Percentiles rank a stretch among this genome's conserved stretches.
Evolutionary conservation across 2,329 filamentous ascomycete genomes (phyloP).

Genomic region (Clonostachys sp.): DNA sequence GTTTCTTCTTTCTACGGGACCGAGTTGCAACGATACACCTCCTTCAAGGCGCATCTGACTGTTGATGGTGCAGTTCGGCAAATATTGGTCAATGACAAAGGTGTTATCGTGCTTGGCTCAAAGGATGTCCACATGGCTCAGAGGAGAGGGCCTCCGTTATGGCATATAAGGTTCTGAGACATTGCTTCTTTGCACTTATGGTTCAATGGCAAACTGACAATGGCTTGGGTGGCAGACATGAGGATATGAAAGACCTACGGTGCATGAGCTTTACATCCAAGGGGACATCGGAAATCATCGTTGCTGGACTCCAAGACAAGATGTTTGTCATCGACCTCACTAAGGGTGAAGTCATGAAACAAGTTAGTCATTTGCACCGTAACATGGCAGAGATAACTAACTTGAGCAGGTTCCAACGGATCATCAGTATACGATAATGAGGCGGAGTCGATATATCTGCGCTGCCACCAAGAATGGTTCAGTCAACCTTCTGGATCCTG

Average conservation of each 20-base stretch:
- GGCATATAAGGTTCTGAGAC: conserved; percentile 70
- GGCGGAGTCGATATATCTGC: conserved; percentile 84
- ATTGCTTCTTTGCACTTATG: not conserved
- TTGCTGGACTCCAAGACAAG: conserved; percentile 77
- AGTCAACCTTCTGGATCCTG: conserved; percentile 81
- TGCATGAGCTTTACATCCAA: conserved; percentile 97
- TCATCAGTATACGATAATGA: conserved; percentile 86
- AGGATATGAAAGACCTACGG: conserved; percentile 78
- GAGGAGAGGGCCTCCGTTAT: conserved; percentile 76
- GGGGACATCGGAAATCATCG: conserved; percentile 75
- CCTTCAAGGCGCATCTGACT: conserved; percentile 73
- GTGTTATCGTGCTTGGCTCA: conserved; percentile 79
- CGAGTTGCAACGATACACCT: conserved; percentile 85
- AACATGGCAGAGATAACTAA: not conserved
- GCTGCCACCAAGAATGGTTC: conserved; percentile 79
- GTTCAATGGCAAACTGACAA: not conserved
- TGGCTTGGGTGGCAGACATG: conserved; percentile 38
- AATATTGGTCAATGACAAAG: conserved; percentile 85
- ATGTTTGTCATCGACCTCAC: conserved; percentile 75
- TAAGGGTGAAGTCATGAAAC: conserved; percentile 68
- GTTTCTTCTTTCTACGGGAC: conserved; percentile 84
- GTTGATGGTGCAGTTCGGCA: conserved; percentile 79
- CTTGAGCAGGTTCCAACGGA: conserved; percentile 57
- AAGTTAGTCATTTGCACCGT: conserved; percentile 30
- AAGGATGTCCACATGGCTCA: conserved; percentile 86